Base-by-base conservation (phyloP, 352 stramenopile species). In the Elongisporangium prolatum region DNA sequence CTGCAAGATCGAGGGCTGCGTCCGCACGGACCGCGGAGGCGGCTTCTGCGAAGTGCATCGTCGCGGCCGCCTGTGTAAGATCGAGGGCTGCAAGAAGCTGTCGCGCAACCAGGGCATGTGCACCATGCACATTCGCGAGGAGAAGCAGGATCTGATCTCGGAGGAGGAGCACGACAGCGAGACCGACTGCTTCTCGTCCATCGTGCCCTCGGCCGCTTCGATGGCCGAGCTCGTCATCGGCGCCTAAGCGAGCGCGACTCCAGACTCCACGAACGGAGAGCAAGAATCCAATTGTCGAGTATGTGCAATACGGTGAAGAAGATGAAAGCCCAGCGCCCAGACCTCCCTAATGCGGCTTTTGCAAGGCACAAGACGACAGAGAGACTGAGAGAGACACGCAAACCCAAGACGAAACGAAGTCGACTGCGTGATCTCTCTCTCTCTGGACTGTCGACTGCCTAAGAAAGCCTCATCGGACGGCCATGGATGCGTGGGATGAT, bases 91-190 rank as follows among this genome's bases (percentile, higher is more conserved):
- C 73, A 95, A 95, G 73, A 95, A 95, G 63, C 75, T 95, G 14
- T 88, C 83, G 14, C 84, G 84, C 21, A 95, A 93, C 71, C 78
- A 95, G 63, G 85, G 85, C 57, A 89, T 93, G 75, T 95, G 85
- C 71, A 95, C 85, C n/a, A 88, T 93, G 81, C 85, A 95, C 71
- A 89, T 95, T 52, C 85, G 85, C 48, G 80, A 91, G 61, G 84
- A 90, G 50, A 93, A 93, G 75, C 84, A 93, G 57, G 67, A 80
- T 2, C 34, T 44, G 34, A 44, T 44, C 34, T 44, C 34, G 34
- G 34, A 44, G 34, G 34, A 44, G 34, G 34, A 44, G 34, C 34
- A 44, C 10, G 34, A 44, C 34, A 44, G 34, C 34, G 34, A 44
- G 34, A 17, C 34, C 10, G 34, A 44, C 34, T 44, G 34, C 34